A percentile compares a stretch with the other conserved stretches of the same genome.
Conservation (phyloP, 805 yeast genomes). For the Candida methanosorbosa region DNA sequence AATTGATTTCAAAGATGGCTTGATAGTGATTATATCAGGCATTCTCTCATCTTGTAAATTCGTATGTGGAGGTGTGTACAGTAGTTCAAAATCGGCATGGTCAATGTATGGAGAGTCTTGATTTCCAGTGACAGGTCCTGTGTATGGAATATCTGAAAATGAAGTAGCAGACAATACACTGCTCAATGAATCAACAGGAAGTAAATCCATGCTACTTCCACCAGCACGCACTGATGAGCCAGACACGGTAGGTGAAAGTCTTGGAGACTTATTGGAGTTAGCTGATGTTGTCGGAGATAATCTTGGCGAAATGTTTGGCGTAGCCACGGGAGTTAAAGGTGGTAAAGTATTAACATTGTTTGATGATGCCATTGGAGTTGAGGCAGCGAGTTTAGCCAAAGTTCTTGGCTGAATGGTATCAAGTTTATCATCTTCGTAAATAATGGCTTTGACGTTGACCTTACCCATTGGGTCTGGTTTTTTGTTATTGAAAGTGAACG, state of each 20-base stretch:
- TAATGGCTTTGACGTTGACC: conserved; percentile 2
- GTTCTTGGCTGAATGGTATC: conserved; percentile 8
- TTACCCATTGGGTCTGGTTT: conserved; percentile 7
- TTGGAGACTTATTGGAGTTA: too few relatives aligned
- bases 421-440: conserved; percentile 3
- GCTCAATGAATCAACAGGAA: conserved; percentile 1
- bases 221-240: not conserved
- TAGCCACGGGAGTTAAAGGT: conserved; percentile 2
- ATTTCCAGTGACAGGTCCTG: conserved; percentile 4
- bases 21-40: conserved; percentile 9
- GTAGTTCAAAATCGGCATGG: conserved; percentile 8
- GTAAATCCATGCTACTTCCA: not conserved
- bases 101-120: conserved; percentile 6
- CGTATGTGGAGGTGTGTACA: conserved; percentile 5
- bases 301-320: conserved; percentile 1
- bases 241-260: conserved; percentile 3
- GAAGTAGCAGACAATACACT: not conserved
- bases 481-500: conserved; percentile 10
- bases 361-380: not conserved
- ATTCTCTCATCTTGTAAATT: not conserved
- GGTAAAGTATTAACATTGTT: conserved; percentile 1
- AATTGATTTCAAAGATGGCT: conserved; percentile 8
- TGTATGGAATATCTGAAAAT: conserved; percentile 6
- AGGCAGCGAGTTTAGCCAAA: not conserved
- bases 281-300: conserved; percentile 3